A percentile compares a stretch with the other conserved stretches of the same genome.
Conservation (phyloP, 306 rosid genomes). For the Rosa lucieae region DNA sequence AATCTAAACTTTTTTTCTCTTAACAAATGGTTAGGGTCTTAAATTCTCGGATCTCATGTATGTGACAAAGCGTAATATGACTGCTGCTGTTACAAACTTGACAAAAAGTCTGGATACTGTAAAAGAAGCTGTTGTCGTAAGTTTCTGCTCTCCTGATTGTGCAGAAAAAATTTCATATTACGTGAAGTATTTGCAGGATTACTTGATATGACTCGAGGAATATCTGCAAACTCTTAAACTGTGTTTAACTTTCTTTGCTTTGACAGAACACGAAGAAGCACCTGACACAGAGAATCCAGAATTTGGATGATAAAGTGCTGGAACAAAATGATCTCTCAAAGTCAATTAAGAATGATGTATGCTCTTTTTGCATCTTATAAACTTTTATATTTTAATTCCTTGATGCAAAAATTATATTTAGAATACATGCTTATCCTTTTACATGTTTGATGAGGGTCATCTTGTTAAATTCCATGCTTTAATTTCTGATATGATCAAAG, state of each 20-base stretch:
- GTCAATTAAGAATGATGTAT: conserved; percentile 68
- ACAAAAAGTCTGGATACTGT: conserved; percentile 80
- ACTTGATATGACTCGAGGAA: conserved; percentile 2
- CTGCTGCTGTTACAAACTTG: conserved; percentile 79
- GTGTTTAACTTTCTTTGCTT: conserved; percentile 32
- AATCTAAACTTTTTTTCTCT: conserved; percentile 12
- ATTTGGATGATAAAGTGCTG: conserved; percentile 81
- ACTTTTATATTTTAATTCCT: conserved; percentile 4
- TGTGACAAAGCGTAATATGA: conserved; percentile 87
- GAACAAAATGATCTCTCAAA: conserved; percentile 74
- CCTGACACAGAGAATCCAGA: conserved; percentile 86
- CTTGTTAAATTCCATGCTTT: background rate
- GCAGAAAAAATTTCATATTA: background rate
- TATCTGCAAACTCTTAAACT: background rate
- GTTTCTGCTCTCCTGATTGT: conserved; percentile 31
- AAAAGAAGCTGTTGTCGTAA: conserved; percentile 81
- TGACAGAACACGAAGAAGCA: conserved; percentile 89
- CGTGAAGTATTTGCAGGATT: background rate
- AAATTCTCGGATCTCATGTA: conserved; percentile 92
- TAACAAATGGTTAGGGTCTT: conserved; percentile 59
- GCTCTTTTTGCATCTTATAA: conserved; percentile 25
- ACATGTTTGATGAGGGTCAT: conserved; percentile 3
- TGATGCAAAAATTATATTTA: background rate
- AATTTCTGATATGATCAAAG: background rate
- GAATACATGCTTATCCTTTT: background rate